phyloP scores from a whole-genome alignment of 2,329 filamentous ascomycete genomes.

The Penicillium sp. region DNA sequence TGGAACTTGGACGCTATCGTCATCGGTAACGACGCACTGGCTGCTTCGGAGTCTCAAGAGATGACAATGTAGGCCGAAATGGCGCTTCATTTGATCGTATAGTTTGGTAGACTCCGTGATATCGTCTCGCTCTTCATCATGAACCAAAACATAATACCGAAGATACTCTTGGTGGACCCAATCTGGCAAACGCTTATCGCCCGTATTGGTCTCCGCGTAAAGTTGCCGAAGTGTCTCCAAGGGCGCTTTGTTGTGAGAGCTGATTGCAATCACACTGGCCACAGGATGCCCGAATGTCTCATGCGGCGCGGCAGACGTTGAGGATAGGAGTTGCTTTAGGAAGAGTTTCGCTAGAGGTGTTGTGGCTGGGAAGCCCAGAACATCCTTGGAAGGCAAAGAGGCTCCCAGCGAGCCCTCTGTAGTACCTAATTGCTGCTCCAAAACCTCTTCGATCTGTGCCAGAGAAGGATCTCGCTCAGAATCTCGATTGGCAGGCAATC shows the following conservation, averaged over 20 bases:
- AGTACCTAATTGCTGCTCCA: constrained; percentile 76
- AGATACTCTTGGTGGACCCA: constrained; percentile 94
- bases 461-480: constrained; percentile 41
- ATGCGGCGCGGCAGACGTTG: constrained; percentile 74
- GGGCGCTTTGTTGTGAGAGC: constrained; percentile 78
- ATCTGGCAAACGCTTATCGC: constrained; percentile 69
- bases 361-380: constrained; percentile 45
- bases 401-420: constrained; percentile 60
- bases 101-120: constrained; percentile 84
- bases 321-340: constrained; percentile 78
- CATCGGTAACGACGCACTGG: constrained; percentile 84
- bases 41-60: constrained; percentile 81
- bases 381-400: constrained; percentile 33
- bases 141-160: constrained; percentile 92
- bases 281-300: constrained; percentile 96
- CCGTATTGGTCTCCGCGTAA: constrained; percentile 81
- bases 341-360: constrained; percentile 87
- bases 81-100: constrained; percentile 99
- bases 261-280: constrained; percentile 91
- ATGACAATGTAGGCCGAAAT: constrained; percentile 94
- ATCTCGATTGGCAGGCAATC: constrained; percentile 37
- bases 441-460: constrained; percentile 73
- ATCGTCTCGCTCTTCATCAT: constrained; percentile 94
- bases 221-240: constrained; percentile 84
- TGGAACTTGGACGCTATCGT: constrained; percentile 82